These are phyloP conservation scores for Cenchrus americanus DNA, from an alignment of 176 grass and related monocot species.

Conservation along the genomic window DNA sequence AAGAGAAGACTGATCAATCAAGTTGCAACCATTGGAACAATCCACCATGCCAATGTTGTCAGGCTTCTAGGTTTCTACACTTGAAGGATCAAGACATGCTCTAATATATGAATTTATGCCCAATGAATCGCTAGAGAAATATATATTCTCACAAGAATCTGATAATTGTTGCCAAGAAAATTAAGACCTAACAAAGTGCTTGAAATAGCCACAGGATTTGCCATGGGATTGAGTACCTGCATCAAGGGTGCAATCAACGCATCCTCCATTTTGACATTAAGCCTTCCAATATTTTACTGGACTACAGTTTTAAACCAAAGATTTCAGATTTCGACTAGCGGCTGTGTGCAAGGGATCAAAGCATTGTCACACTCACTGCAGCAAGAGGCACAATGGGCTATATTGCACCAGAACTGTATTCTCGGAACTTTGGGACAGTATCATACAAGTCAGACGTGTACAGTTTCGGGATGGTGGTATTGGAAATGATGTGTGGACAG, in stretches of 20 bases:
- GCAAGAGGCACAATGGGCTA: constrained; percentile 59
- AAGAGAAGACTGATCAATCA: constrained; percentile 75
- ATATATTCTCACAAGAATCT: constrained; percentile 16
- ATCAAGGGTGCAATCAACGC: constrained; percentile 64
- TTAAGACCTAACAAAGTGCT: constrained; percentile 28
- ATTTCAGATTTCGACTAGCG: constrained; percentile 72
- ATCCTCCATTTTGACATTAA: constrained; percentile 84
- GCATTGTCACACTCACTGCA: constrained; percentile 49
- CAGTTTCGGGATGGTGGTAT: constrained; percentile 53
- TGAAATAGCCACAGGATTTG: constrained; percentile 48
- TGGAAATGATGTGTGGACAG: constrained; percentile 60
- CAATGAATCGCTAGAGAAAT: constrained; percentile 58
- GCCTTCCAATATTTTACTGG: constrained; percentile 62
- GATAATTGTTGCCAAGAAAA: background rate
- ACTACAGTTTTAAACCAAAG: constrained; percentile 56
- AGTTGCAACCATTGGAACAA: constrained; percentile 67
- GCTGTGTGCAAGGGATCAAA: constrained; percentile 65
- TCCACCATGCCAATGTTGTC: constrained; percentile 72
- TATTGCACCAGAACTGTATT: constrained; percentile 55
- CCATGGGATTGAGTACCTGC: constrained; percentile 70
- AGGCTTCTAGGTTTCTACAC: constrained; percentile 64
- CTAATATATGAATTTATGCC: constrained; percentile 71
- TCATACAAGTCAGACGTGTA: constrained; percentile 63
- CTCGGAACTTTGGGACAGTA: constrained; percentile 26
- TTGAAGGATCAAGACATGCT: constrained; percentile 41